Evolutionary conservation across 371 early-diverging fungal genomes (phyloP).

Genomic region (Syncephalastrum monosporum): DNA sequence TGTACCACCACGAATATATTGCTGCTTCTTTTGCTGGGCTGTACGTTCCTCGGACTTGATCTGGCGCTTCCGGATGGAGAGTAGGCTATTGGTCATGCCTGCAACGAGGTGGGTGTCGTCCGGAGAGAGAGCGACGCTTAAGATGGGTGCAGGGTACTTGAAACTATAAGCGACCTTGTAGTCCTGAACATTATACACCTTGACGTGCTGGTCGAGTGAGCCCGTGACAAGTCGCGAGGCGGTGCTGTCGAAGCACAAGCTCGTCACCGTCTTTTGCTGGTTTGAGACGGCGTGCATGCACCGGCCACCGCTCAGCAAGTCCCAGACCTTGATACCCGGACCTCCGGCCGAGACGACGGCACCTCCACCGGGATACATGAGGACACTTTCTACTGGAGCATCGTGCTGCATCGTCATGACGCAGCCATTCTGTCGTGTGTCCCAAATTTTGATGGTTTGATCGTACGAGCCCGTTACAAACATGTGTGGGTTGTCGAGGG

Average conservation of each 20-base stretch:
- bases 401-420: constrained; percentile 82
- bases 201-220: constrained; percentile 93
- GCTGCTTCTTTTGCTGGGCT: constrained; percentile 46
- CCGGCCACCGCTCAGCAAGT: constrained; percentile 82
- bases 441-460: constrained; percentile 91
- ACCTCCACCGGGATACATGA: constrained; percentile 83
- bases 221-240: constrained; percentile 82
- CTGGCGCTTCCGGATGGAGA: constrained; percentile 83
- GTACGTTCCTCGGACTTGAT: constrained; percentile 57
- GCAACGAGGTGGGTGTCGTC: constrained; percentile 87
- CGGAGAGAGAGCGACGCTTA: constrained; percentile 82
- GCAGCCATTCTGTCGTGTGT: constrained; percentile 74
- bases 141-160: constrained; percentile 90
- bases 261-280: constrained; percentile 95
- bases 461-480: constrained; percentile 92
- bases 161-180: constrained; percentile 86
- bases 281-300: constrained; percentile 74
- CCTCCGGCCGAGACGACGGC: constrained; percentile 82
- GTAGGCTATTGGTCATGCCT: constrained; percentile 90
- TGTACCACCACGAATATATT: constrained; percentile 53
- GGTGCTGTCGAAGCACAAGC: constrained; percentile 77
- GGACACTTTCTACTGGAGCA: constrained; percentile 84
- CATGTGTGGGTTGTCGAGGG: constrained; percentile 76
- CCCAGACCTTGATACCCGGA: constrained; percentile 85
- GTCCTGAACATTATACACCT: constrained; percentile 83